A percentile compares a stretch with the other conserved stretches of the same genome.
Conservation (phyloP, 169 alveolate genomes). For the Eimeria tenella region DNA sequence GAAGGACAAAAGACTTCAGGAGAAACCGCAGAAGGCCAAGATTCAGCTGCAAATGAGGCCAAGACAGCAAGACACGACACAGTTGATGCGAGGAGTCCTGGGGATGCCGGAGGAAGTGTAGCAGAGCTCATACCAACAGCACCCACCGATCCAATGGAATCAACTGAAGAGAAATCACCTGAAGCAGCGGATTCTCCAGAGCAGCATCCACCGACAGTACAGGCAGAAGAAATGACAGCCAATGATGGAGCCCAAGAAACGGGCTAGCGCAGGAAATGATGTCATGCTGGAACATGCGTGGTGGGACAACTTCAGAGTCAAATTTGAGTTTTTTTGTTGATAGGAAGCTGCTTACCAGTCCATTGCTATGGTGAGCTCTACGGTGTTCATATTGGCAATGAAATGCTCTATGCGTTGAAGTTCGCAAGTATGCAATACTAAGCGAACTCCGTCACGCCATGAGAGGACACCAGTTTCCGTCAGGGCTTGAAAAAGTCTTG, state of each 20-base stretch:
- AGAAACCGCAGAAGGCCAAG: not conserved
- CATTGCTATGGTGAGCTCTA: no score
- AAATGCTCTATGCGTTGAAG: no score
- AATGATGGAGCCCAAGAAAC: not conserved
- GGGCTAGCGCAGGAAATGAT: not conserved
- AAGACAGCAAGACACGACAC: not conserved
- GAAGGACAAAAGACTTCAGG: not conserved
- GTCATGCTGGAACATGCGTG: no score
- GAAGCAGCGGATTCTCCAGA: constrained; percentile 1
- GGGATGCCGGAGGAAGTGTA: not conserved
- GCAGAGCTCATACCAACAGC: not conserved
- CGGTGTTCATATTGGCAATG: no score
- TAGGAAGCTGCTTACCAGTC: no score
- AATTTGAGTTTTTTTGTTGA: no score
- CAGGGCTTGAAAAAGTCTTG: no score
- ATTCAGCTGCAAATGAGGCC: not conserved
- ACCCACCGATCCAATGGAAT: not conserved
- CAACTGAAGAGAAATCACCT: not conserved
- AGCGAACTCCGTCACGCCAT: no score
- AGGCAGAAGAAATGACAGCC: not conserved
- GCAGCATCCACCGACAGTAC: not conserved
- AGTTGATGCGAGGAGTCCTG: not conserved
- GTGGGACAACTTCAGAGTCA: no score
- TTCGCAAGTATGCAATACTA: no score
- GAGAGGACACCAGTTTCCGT: no score